A percentile compares a stretch with the other conserved stretches of the same genome.
Evolutionary conservation across 495 filamentous ascomycete genomes (phyloP).

Genomic region (Aspergillus nanangensis): DNA sequence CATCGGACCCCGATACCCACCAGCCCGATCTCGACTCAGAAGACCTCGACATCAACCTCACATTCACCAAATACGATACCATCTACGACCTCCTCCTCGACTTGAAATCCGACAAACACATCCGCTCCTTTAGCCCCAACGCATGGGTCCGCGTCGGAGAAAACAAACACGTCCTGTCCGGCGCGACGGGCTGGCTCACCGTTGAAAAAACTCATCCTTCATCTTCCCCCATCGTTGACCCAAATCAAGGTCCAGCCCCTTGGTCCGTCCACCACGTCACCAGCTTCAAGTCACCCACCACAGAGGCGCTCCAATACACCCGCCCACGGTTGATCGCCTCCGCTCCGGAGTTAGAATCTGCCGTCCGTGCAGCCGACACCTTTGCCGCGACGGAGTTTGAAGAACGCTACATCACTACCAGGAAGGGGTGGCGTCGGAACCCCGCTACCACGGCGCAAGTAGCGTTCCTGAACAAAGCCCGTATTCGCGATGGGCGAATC

Average conservation of each 20-base stretch:
- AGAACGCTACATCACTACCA: constrained; percentile 49
- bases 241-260: no score
- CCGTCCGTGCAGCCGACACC: constrained; percentile 78
- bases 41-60: constrained; percentile 26
- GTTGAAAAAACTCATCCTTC: constrained; percentile 61
- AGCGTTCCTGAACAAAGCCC: constrained; percentile 63
- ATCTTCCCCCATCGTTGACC: no score
- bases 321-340: constrained; percentile 61
- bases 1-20: not conserved
- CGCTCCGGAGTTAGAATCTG: constrained; percentile 58
- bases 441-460: constrained; percentile 69
- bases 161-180: constrained; percentile 61
- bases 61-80: constrained; percentile 84
- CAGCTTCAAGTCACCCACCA: constrained; percentile 21
- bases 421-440: constrained; percentile 60
- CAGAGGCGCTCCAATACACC: constrained; percentile 40
- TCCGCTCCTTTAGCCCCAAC: constrained; percentile 65
- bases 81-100: constrained; percentile 87
- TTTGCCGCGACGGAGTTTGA: constrained; percentile 65
- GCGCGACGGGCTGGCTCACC: constrained; percentile 45
- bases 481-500: constrained; percentile 51
- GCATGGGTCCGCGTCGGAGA: constrained; percentile 75
- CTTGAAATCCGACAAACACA: constrained; percentile 67
- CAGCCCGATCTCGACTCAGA: not conserved
- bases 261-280: constrained; percentile 32